Conservation (phyloP, 1,284 basidiomycete genomes). For the Malassezia arunalokei region DNA sequence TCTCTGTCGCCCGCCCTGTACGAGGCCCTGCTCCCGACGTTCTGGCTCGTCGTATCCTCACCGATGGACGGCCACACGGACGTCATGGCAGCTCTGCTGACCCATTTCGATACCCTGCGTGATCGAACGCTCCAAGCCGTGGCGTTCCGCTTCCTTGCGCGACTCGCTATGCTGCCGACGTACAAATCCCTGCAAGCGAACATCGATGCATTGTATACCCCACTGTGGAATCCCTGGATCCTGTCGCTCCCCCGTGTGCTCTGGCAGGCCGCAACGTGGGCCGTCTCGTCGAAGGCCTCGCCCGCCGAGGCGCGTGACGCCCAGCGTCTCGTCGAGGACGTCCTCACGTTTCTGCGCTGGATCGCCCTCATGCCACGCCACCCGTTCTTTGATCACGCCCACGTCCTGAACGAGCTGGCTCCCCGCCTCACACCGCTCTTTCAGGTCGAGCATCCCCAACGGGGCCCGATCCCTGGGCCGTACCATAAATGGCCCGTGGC, state of each 20-base stretch:
- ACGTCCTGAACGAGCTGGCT: background rate
- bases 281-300: background rate
- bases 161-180: constrained; percentile 10
- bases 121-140: background rate
- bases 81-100: background rate
- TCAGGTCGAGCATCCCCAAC: constrained; percentile 8
- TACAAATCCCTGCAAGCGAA: background rate
- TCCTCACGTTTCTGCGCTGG: constrained; percentile 3
- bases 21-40: constrained; percentile 6
- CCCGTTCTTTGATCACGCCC: background rate
- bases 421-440: constrained; percentile 5
- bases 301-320: background rate
- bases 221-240: constrained; percentile 9
- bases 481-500: background rate
- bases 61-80: background rate
- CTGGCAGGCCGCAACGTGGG: constrained; percentile 5
- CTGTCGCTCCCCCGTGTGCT: constrained; percentile 11
- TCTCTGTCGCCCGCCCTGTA: background rate
- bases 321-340: background rate
- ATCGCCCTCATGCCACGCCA: background rate
- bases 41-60: constrained; percentile 12
- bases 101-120: background rate
- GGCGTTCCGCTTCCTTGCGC: constrained; percentile 9
- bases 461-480: constrained; percentile 5
- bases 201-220: background rate